Percentiles rank a stretch among this genome's conserved stretches.
Evolutionary conservation across 192 early-diverging fungal genomes (phyloP).

Genomic region (Umbelopsis isabellina): DNA sequence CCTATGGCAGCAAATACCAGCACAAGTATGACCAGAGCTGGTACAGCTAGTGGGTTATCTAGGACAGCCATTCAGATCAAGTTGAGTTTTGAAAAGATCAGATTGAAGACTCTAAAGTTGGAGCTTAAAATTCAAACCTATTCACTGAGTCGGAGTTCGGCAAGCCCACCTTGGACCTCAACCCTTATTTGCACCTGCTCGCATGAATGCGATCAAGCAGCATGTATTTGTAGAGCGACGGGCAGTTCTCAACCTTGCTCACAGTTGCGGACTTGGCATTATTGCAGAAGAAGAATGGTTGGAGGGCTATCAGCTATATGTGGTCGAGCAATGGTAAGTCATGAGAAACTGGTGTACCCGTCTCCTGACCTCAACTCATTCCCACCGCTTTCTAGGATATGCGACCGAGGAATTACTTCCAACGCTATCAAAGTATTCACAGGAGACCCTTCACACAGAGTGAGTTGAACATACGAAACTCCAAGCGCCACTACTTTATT

Average conservation of each 20-base stretch:
- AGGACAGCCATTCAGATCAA: conserved; percentile 12
- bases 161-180: background rate
- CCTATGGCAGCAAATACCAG: conserved; percentile 1
- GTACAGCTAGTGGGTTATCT: conserved; percentile 17
- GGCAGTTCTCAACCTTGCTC: conserved; percentile 30
- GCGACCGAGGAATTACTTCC: conserved; percentile 38
- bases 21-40: background rate
- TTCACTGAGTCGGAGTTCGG: conserved; percentile 7
- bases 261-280: conserved; percentile 29
- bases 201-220: conserved; percentile 36
- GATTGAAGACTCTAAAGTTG: background rate
- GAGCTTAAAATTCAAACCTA: background rate
- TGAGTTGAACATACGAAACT: conserved; percentile 3
- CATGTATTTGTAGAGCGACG: conserved; percentile 43
- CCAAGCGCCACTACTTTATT: background rate
- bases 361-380: background rate
- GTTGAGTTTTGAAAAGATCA: background rate
- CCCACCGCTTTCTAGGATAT: conserved; percentile 35
- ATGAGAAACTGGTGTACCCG: background rate
- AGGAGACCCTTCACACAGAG: conserved; percentile 40
- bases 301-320: conserved; percentile 48
- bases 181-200: background rate
- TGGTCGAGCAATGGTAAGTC: conserved; percentile 53
- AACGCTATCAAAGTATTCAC: conserved; percentile 53
- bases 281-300: conserved; percentile 29